A percentile compares a stretch with the other conserved stretches of the same genome.
These are phyloP conservation scores for Phytophthora rubi DNA, from an alignment of 352 stramenopile species.

Conservation along the genomic window DNA sequence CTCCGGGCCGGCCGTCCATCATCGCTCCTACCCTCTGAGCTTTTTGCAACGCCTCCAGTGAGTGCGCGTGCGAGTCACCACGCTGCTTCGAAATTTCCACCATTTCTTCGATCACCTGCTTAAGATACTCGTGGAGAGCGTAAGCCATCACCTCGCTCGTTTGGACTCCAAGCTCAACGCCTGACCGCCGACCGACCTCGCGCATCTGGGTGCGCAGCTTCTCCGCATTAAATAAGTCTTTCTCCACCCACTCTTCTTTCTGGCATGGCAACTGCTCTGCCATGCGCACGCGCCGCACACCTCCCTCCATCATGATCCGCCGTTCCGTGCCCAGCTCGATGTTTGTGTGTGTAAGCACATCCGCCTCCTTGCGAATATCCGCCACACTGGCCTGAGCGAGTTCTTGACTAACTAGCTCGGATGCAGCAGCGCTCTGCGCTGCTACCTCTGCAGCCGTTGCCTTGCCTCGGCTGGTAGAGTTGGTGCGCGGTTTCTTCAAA, in stretches of 20 bases:
- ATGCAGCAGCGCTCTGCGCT: slow-evolving; percentile 30
- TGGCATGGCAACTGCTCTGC: slow-evolving; percentile 63
- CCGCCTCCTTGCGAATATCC: slow-evolving; percentile 83
- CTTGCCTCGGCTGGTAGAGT: slow-evolving; percentile 44
- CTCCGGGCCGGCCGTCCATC: slow-evolving; percentile 20
- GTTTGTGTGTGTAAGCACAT: slow-evolving; percentile 85
- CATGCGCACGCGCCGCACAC: slow-evolving; percentile 40
- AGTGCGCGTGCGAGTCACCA: slow-evolving; percentile 55
- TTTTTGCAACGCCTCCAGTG: slow-evolving; percentile 59
- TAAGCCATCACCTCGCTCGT: slow-evolving; percentile 85
- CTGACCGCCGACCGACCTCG: slow-evolving; percentile 47
- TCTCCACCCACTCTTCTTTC: slow-evolving; percentile 83
- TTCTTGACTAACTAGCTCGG: slow-evolving; percentile 53
- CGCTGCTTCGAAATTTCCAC: slow-evolving; percentile 82
- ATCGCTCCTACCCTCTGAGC: slow-evolving; percentile 33
- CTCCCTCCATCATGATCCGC: slow-evolving; percentile 79
- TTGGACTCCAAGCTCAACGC: slow-evolving; percentile 59
- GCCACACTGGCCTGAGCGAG: slow-evolving; percentile 65
- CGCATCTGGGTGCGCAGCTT: slow-evolving; percentile 69
- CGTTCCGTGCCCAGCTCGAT: slow-evolving; percentile 81
- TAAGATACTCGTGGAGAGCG: slow-evolving; percentile 85
- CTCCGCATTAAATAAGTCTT: slow-evolving; percentile 82
- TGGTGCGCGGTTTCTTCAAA: slow-evolving; percentile 73
- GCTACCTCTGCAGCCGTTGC: slow-evolving; percentile 39
- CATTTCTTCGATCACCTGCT: slow-evolving; percentile 89